Base-by-base conservation (phyloP, 768 basidiomycete genomes). In the Psilocybe tampanensis region DNA sequence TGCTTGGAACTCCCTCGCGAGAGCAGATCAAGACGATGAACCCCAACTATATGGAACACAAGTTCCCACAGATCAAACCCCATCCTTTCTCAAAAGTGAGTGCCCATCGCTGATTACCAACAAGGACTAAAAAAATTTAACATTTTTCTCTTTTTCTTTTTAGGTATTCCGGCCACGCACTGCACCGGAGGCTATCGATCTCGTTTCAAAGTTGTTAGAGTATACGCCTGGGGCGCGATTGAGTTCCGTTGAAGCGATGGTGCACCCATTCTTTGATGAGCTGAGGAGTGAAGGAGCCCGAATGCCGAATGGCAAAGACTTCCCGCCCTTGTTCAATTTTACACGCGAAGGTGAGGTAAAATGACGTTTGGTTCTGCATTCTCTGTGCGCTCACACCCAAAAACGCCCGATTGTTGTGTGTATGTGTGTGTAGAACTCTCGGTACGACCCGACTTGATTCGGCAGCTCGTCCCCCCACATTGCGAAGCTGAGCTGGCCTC, bases 21-120 rank as follows among this genome's bases (percentile, higher is more conserved):
- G 97, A 98, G 71, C 97, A 99, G 75, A 99, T 99, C 85, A 98
- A 99, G 88, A 98, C 97, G 64, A 99, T 99, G 97, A 99, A 99
- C 76, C 97, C 97, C 54, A 99, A 99, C 79, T 99, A 99, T 77
- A 98, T 98, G 97, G 97, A 99, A 71, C 97, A 99, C 86, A 98
- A 98, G 76, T 99, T 99, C 81, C 97, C 97, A 1, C 96, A 98
- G 76, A 99, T 99, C 81, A 95, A 96, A 72, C 94, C 95, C n/a
- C 96, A 98, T 70, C 95, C 95, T 0, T 98, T 98, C 80, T 90
- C 89, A 70, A 98, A 98, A 87, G 94, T 93, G 57, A 59, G 74
- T 69, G 18, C 8, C 39, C 29, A 29, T 56, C 19, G 29, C 12
- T 32, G 22, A 29, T 39, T 41, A n/a, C n/a, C n/a, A n/a, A n/a